Conservation (phyloP, 2,329 filamentous ascomycete genomes). For the Colletotrichum orchidophilum region DNA sequence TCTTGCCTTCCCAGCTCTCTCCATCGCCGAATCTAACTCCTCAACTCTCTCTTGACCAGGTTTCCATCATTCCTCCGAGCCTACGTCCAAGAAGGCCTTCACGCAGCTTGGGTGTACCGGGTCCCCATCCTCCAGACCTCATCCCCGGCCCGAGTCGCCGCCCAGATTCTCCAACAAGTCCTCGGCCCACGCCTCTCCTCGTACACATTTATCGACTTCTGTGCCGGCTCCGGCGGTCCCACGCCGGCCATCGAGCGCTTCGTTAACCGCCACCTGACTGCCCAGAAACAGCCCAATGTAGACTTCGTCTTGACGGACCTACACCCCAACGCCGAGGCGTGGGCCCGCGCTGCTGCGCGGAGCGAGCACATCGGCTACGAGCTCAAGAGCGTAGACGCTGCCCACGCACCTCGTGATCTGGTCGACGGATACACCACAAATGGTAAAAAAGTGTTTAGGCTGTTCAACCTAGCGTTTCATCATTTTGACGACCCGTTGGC, state of each 20-base stretch:
- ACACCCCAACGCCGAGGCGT: constrained; percentile 69
- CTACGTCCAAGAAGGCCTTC: constrained; percentile 72
- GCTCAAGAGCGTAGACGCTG: constrained; percentile 70
- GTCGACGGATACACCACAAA: constrained; percentile 43
- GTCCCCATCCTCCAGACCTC: constrained; percentile 65
- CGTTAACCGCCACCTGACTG: constrained; percentile 59
- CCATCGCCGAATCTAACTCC: not conserved
- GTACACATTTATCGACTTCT: constrained; percentile 79
- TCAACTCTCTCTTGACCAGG: constrained; percentile 52
- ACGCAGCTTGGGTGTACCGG: constrained; percentile 68
- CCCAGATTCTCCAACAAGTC: constrained; percentile 61
- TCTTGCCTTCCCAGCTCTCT: not conserved
- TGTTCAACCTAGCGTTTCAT: constrained; percentile 81
- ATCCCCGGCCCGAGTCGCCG: constrained; percentile 70
- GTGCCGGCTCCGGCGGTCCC: constrained; percentile 77
- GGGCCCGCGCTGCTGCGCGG: constrained; percentile 61
- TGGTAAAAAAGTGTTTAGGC: constrained; percentile 67
- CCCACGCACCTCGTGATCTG: constrained; percentile 63
- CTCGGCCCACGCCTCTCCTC: constrained; percentile 57
- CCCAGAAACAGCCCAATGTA: constrained; percentile 44
- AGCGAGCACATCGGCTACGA: constrained; percentile 69
- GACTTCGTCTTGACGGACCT: constrained; percentile 74
- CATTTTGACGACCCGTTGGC: constrained; percentile 76
- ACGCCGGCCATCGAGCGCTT: constrained; percentile 70
- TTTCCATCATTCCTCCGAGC: constrained; percentile 72